These are phyloP conservation scores for Phialophora chinensis DNA, from an alignment of 2,329 filamentous ascomycete genomes.

Conservation along the genomic window DNA sequence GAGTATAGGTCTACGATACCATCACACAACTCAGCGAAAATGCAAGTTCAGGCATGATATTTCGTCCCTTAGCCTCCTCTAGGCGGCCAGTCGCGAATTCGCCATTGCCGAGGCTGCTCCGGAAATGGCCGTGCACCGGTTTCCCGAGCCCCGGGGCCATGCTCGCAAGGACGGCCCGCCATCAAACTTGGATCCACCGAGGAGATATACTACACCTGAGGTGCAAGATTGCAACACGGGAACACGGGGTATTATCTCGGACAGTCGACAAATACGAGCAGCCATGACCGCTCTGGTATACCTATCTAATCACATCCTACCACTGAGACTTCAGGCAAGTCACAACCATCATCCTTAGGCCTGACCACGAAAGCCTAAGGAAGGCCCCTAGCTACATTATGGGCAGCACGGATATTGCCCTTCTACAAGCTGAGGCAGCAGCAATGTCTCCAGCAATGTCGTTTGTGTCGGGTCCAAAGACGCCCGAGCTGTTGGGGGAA, in stretches of 20 bases:
- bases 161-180: conserved; percentile 7
- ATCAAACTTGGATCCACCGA: not conserved
- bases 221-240: not conserved
- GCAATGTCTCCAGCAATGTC: conserved; percentile 10
- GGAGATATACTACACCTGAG: not conserved
- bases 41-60: not conserved
- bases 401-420: not conserved
- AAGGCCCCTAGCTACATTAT: not conserved
- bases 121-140: not conserved
- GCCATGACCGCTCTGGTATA: not conserved
- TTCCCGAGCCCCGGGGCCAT: not conserved
- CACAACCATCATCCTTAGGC: not conserved
- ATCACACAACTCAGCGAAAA: not conserved
- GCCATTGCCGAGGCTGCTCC: conserved; percentile 16
- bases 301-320: not conserved
- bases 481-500: conserved; percentile 15
- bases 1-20: not conserved
- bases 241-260: not conserved
- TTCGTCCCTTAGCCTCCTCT: not conserved
- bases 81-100: not conserved
- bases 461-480: conserved; percentile 20
- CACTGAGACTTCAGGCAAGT: not conserved
- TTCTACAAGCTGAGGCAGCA: not conserved
- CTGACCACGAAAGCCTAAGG: not conserved
- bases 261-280: not conserved